Conservation (phyloP, 768 basidiomycete species). For the Kwoniella dendrophila region DNA sequence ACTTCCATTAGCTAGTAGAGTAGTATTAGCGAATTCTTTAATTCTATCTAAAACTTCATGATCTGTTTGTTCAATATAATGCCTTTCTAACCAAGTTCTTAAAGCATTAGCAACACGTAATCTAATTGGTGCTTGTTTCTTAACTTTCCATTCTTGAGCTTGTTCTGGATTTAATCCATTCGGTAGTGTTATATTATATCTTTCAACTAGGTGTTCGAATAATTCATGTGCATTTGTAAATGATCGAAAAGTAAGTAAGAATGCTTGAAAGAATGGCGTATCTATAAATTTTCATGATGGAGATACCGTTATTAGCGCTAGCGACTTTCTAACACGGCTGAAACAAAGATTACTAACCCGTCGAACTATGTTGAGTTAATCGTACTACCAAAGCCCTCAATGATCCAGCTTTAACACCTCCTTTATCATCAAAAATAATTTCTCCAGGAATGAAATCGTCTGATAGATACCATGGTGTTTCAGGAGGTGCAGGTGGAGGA, state of each 20-base stretch:
- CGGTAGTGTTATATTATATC: slow-evolving; percentile 79
- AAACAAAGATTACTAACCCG: slow-evolving; percentile 62
- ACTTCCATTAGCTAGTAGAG: slow-evolving; percentile 61
- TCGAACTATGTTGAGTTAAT: slow-evolving; percentile 84
- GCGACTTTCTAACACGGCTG: not conserved
- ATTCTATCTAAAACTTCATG: slow-evolving; percentile 77
- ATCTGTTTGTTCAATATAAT: slow-evolving; percentile 77
- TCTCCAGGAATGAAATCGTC: slow-evolving; percentile 77
- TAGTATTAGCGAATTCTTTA: slow-evolving; percentile 66
- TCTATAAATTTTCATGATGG: slow-evolving; percentile 59
- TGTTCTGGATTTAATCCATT: slow-evolving; percentile 66
- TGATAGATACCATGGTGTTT: slow-evolving; percentile 78
- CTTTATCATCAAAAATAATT: slow-evolving; percentile 81
- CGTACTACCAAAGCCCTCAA: slow-evolving; percentile 82
- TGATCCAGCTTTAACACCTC: slow-evolving; percentile 81
- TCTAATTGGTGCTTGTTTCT: slow-evolving; percentile 84
- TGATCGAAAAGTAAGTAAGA: slow-evolving; percentile 94
- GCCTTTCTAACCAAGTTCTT: slow-evolving; percentile 83
- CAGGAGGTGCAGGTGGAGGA: slow-evolving; percentile 14
- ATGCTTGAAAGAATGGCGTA: slow-evolving; percentile 78
- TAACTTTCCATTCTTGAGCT: slow-evolving; percentile 73
- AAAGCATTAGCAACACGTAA: slow-evolving; percentile 87
- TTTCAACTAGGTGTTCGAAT: slow-evolving; percentile 74
- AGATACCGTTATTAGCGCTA: not conserved
- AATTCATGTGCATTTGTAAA: slow-evolving; percentile 83